Conservation (phyloP, 108 stramenopile genomes). For the Parmales sp. region DNA sequence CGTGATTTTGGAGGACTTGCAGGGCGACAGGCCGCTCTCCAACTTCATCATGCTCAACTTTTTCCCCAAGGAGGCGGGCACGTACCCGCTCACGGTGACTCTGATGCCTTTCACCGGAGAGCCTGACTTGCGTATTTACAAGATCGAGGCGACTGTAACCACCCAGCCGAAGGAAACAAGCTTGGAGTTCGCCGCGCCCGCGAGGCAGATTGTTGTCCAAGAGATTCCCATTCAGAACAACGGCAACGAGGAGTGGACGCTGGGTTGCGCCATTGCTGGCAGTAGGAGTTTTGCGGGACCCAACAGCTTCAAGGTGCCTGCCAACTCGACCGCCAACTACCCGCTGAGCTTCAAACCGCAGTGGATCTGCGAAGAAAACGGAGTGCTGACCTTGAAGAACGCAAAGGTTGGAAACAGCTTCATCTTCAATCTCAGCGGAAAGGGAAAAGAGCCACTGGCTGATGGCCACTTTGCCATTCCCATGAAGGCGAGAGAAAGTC, state of each 20-base stretch:
- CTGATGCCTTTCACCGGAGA: neutral
- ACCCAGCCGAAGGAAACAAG: conserved; percentile 19
- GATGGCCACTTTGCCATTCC: conserved; percentile 26
- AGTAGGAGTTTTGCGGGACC: conserved; percentile 25
- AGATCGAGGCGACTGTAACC: conserved; percentile 20
- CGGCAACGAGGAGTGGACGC: conserved; percentile 29
- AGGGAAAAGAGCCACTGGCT: conserved; percentile 36
- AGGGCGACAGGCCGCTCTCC: neutral
- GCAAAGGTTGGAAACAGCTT: conserved; percentile 18
- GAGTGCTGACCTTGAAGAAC: conserved; percentile 29
- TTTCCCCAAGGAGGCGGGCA: conserved; percentile 28
- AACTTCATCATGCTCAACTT: conserved; percentile 22
- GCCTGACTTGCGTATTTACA: conserved; percentile 29
- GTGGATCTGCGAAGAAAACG: conserved; percentile 16
- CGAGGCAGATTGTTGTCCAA: conserved; percentile 33
- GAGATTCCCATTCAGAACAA: conserved; percentile 42
- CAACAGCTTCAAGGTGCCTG: conserved; percentile 25
- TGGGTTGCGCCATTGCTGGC: conserved; percentile 14
- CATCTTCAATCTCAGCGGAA: conserved; percentile 28
- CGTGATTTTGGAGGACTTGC: neutral
- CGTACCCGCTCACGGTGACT: conserved; percentile 21
- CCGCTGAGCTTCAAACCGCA: conserved; percentile 26
- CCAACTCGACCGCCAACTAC: conserved; percentile 13
- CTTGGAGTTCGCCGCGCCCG: conserved; percentile 39
- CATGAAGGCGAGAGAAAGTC: conserved; percentile 35